Base-by-base conservation (phyloP, 345 rosid species). In the Salix exigua region DNA sequence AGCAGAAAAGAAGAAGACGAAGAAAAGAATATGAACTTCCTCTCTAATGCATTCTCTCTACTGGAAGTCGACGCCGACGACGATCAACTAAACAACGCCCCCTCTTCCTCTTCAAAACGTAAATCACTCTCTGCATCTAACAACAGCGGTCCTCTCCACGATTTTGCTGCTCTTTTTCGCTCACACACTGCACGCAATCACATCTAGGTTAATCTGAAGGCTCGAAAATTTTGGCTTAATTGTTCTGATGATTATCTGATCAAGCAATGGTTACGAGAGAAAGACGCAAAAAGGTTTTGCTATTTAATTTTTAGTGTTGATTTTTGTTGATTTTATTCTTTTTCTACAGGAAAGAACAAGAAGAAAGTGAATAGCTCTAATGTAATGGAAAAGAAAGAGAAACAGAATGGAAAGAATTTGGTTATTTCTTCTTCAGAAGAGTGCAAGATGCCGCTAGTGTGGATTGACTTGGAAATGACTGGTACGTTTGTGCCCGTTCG, bases 401-500 rank as follows among this genome's bases (percentile, higher is more conserved):
- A 75, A 40, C 77, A 67, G 35, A 66, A 62, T 19, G 70, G 44
- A 50, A 17, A 35, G 38, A 68, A 44, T 46, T 60, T 74, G 13
- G 75, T 21, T 26, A 65, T 64, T 35, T 46, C 79, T 58, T 33
- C 63, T 58, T 33, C 63, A 1, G 80, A 63, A 48, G 77, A 61
- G 62, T 91, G 73, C 85, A 90, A 55, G 79, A 84, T 89, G 83
- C 97, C 99, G 53, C 97, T 93, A 77, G 97, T 93, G 64, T 93
- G 99, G 97, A 90, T 92, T 78, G 99, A 93, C 88, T 73, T 92
- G 85, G 99, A 93, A 80, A 95, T 91, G 97, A 91, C 99, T 77
- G 99, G 99, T 95, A 77, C 74, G 64, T 62, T 7, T 72, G 28
- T 40, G 14, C 25, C 28, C 66, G 4, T 69, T 33, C 2, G 28